A percentile compares a stretch with the other conserved stretches of the same genome.
phyloP scores from a whole-genome alignment of 2,329 filamentous ascomycete species.

The Pyrenophora teres region DNA sequence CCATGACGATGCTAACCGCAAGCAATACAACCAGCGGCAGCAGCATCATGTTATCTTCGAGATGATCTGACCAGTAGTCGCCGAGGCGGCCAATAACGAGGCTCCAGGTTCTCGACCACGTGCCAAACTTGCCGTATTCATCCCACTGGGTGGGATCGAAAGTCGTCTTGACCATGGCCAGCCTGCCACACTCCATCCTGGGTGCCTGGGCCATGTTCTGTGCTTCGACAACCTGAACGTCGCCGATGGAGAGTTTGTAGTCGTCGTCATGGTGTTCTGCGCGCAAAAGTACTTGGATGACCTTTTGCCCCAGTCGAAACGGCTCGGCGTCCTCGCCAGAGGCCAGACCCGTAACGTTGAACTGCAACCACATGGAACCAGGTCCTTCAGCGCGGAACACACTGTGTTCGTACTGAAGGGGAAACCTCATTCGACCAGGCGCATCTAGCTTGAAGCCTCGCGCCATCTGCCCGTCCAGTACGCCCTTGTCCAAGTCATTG shows the following conservation, averaged over 20 bases:
- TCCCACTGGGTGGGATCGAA: constrained; percentile 41
- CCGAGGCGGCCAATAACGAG: constrained; percentile 15
- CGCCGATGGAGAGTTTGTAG: constrained; percentile 24
- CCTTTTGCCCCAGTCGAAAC: constrained; percentile 25
- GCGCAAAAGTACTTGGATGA: constrained; percentile 32
- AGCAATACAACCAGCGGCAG: constrained; percentile 23
- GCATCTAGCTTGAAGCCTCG: constrained; percentile 13
- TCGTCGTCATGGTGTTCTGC: constrained; percentile 7
- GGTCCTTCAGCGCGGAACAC: constrained; percentile 20
- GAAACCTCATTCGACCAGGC: constrained; percentile 19
- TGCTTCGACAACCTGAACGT: constrained; percentile 29
- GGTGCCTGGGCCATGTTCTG: constrained; percentile 25
- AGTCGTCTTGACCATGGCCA: constrained; percentile 28
- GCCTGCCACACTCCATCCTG: constrained; percentile 36
- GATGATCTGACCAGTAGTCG: constrained; percentile 12
- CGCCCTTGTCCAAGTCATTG: constrained; percentile 19
- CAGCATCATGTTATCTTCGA: constrained; percentile 17
- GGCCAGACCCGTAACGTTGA: constrained; percentile 32
- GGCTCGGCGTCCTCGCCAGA: constrained; percentile 4
- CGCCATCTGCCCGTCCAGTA: constrained; percentile 14
- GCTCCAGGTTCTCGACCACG: constrained; percentile 23
- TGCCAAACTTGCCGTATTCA: constrained; percentile 34
- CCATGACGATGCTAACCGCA: constrained; percentile 18
- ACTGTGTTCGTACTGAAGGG: constrained; percentile 35
- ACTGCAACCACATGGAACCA: constrained; percentile 30